Evolutionary conservation across 1,284 basidiomycete species (phyloP).

Genomic region (Wallemia ichthyophaga): DNA sequence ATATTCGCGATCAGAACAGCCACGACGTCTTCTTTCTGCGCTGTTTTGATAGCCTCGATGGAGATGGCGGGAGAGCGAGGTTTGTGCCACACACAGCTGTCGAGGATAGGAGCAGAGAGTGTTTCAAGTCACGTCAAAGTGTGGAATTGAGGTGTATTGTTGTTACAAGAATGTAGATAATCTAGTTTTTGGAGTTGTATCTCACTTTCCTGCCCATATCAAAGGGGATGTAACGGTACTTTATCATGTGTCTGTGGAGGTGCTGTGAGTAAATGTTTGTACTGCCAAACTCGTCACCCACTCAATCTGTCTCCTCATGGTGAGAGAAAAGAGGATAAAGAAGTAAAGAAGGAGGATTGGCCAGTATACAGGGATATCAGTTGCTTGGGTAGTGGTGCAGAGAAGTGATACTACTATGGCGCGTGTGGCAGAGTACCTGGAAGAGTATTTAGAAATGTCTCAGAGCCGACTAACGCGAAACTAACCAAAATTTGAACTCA

Average conservation of each 20-base stretch:
- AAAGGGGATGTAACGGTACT: constrained; percentile 82
- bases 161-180: background rate
- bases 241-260: constrained; percentile 71
- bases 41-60: background rate
- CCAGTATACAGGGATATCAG: constrained; percentile 95
- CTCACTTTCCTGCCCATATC: constrained; percentile 62
- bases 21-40: background rate
- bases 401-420: constrained; percentile 52
- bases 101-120: background rate
- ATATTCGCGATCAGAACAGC: background rate
- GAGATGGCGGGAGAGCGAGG: background rate
- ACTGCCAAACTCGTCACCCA: constrained; percentile 19
- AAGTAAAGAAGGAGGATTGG: constrained; percentile 85
- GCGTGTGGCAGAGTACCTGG: constrained; percentile 66
- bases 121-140: background rate
- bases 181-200: constrained; percentile 22
- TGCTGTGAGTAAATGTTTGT: background rate
- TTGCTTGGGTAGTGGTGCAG: constrained; percentile 42
- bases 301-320: constrained; percentile 81
- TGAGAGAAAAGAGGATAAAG: constrained; percentile 54
- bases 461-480: constrained; percentile 3
- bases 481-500: constrained; percentile 83
- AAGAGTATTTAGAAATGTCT: background rate
- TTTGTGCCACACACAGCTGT: background rate
- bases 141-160: background rate